A percentile compares a stretch with the other conserved stretches of the same genome.
Evolutionary conservation across 805 yeast species (phyloP).

Genomic region (Saccharomycopsis fibuligera): DNA sequence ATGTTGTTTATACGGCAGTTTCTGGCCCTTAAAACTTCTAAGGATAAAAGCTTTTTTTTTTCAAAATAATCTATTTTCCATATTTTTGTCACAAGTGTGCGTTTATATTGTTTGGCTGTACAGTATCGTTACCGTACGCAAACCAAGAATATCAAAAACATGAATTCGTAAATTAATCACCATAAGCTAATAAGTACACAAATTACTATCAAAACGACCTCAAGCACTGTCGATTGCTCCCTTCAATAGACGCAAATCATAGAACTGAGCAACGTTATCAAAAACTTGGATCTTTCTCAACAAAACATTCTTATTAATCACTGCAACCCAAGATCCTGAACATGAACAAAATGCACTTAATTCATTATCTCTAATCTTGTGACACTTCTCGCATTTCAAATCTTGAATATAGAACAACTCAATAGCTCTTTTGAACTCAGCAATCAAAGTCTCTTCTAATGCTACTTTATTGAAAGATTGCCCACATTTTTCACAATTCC

Average conservation of each 20-base stretch:
- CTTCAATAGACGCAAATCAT: conserved; percentile 51
- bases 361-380: conserved; percentile 55
- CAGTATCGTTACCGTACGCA: too few relatives aligned
- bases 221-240: conserved; percentile 21
- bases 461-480: conserved; percentile 57
- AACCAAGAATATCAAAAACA: too few relatives aligned
- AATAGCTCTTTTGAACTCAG: conserved; percentile 48
- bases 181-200: too few relatives aligned
- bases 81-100: too few relatives aligned
- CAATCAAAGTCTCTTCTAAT: conserved; percentile 74
- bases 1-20: too few relatives aligned
- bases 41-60: too few relatives aligned
- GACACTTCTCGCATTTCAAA: conserved; percentile 72
- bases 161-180: too few relatives aligned
- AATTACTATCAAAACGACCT: not conserved
- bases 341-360: conserved; percentile 75
- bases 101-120: too few relatives aligned
- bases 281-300: conserved; percentile 42
- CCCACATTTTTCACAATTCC: conserved; percentile 65
- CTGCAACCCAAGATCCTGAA: conserved; percentile 78
- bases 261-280: conserved; percentile 51
- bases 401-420: conserved; percentile 74
- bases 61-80: too few relatives aligned
- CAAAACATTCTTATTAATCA: conserved; percentile 41
- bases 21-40: too few relatives aligned